phyloP scores from a whole-genome alignment of 2,329 filamentous ascomycete genomes.

The Teratosphaeriaceae sp. region DNA sequence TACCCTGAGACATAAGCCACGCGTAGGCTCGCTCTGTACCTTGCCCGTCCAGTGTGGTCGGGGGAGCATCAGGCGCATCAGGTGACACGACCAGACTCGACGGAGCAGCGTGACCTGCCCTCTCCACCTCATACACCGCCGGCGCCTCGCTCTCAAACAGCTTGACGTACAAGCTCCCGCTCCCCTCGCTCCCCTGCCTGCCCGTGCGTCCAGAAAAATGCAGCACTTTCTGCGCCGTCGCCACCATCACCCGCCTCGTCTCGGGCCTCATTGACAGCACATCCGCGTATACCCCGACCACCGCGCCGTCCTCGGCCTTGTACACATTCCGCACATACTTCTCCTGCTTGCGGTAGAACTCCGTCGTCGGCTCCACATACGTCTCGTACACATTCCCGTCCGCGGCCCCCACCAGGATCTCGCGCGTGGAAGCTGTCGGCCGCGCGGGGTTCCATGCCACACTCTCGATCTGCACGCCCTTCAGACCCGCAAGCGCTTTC shows the following conservation, averaged over 20 bases:
- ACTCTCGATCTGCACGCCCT: conserved; percentile 80
- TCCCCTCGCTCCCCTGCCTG: conserved; percentile 66
- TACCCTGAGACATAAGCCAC: conserved; percentile 81
- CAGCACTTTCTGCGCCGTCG: conserved; percentile 69
- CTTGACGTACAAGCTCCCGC: conserved; percentile 76
- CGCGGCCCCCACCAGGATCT: conserved; percentile 86
- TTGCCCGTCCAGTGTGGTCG: conserved; percentile 16
- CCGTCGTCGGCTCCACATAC: conserved; percentile 87
- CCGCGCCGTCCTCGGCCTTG: conserved; percentile 71
- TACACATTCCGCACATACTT: conserved; percentile 82
- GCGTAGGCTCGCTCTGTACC: conserved; percentile 66
- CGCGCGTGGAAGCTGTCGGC: conserved; percentile 86
- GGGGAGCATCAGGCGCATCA: conserved; percentile 51
- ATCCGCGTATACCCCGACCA: conserved; percentile 84
- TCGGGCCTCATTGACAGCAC: conserved; percentile 62
- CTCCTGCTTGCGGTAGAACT: conserved; percentile 94
- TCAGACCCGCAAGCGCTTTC: conserved; percentile 71
- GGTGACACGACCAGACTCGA: conserved; percentile 72
- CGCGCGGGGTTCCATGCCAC: conserved; percentile 92
- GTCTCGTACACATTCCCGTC: conserved; percentile 94
- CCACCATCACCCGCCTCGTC: conserved; percentile 68
- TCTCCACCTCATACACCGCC: conserved; percentile 63
- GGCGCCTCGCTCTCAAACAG: conserved; percentile 85
- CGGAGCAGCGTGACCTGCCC: conserved; percentile 51
- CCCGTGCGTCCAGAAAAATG: conserved; percentile 76